Conservation (phyloP, 1,139 yeast species). For the Yamadazyma membranifaciens region DNA sequence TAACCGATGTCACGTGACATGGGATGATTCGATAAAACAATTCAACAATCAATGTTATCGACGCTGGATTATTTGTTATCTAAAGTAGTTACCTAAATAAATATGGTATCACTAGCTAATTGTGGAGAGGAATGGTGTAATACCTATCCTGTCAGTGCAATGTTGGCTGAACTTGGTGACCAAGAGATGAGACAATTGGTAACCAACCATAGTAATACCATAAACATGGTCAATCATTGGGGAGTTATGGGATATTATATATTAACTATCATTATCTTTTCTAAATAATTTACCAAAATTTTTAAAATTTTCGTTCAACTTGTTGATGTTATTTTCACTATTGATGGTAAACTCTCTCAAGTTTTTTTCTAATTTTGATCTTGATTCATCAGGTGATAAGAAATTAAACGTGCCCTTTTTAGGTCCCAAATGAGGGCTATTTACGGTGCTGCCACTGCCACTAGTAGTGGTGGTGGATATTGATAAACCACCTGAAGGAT, state of each 20-base stretch:
- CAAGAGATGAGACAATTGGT: neutral
- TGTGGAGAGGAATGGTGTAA: too few relatives aligned
- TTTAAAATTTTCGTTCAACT: constrained; percentile 57
- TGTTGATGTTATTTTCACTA: constrained; percentile 57
- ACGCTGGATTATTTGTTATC: too few relatives aligned
- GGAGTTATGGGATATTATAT: neutral
- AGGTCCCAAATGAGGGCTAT: neutral
- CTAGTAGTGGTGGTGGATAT: neutral
- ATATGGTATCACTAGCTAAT: too few relatives aligned
- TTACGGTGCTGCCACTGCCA: neutral
- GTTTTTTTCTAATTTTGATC: constrained; percentile 55
- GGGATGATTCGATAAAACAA: constrained; percentile 5
- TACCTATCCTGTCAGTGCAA: neutral
- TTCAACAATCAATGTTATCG: too few relatives aligned
- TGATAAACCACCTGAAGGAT: neutral
- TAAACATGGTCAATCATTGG: neutral
- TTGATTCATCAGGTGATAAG: constrained; percentile 16
- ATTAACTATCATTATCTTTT: constrained; percentile 28
- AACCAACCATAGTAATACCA: too few relatives aligned
- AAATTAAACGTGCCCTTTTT: constrained; percentile 5
- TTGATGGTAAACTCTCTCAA: constrained; percentile 51
- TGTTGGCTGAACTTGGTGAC: neutral
- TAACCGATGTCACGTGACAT: constrained; percentile 9
- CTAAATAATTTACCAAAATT: constrained; percentile 59
- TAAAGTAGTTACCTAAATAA: too few relatives aligned